Conservation (phyloP, 1,139 yeast species). For the Waltiozyma sp. region DNA sequence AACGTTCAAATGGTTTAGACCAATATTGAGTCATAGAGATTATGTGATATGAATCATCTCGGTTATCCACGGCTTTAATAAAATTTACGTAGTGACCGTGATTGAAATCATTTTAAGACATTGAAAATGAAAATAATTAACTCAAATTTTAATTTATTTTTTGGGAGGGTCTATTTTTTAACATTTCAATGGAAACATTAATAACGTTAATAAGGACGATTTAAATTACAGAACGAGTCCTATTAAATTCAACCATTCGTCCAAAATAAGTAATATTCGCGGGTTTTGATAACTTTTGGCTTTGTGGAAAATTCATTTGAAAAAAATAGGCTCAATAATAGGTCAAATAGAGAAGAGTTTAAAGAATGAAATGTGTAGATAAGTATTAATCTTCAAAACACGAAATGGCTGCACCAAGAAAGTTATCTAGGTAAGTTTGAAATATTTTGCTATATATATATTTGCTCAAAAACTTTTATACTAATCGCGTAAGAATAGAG, state of each 20-base stretch:
- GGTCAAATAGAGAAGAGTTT: background rate
- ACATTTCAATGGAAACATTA: too few species aligned
- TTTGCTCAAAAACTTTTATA: background rate
- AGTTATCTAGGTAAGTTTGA: conserved; percentile 11
- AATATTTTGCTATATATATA: background rate
- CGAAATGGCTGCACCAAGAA: conserved; percentile 16
- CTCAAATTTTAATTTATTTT: too few species aligned
- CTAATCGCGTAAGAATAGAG: conserved; percentile 9
- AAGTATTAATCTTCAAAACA: background rate
- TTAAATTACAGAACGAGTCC: too few species aligned
- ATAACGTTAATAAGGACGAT: too few species aligned
- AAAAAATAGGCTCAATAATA: background rate
- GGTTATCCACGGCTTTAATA: too few species aligned
- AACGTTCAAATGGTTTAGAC: too few species aligned
- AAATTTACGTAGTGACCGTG: too few species aligned
- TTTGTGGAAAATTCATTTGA: background rate
- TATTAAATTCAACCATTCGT: background rate
- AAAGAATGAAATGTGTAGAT: background rate
- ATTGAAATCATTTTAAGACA: too few species aligned
- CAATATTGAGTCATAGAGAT: too few species aligned
- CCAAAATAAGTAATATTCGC: background rate
- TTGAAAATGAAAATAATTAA: too few species aligned
- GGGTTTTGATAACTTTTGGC: background rate
- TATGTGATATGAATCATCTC: background rate
- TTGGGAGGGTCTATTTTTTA: too few species aligned